These are phyloP conservation scores for Serpula lacrymans DNA, from an alignment of 768 basidiomycete genomes.

Conservation along the genomic window DNA sequence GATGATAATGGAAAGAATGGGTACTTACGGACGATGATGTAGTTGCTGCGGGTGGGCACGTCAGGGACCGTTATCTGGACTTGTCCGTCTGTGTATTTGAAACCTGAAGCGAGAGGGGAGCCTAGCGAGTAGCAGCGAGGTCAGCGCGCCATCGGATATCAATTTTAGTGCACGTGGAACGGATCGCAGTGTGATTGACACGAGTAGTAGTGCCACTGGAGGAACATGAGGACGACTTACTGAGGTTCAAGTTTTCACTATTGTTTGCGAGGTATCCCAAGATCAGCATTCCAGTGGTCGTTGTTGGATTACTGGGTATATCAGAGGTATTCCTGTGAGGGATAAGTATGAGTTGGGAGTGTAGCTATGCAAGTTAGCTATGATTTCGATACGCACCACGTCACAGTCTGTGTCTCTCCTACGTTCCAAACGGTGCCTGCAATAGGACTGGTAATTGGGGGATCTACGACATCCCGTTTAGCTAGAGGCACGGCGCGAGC, in stretches of 20 bases:
- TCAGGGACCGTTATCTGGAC: constrained; percentile 32
- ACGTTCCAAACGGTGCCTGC: constrained; percentile 41
- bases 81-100: constrained; percentile 28
- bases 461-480: constrained; percentile 43
- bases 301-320: constrained; percentile 26
- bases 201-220: neutral
- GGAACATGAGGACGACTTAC: constrained; percentile 12
- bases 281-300: constrained; percentile 29
- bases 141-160: neutral
- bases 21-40: constrained; percentile 36
- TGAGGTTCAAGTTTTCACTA: constrained; percentile 29
- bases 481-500: constrained; percentile 30
- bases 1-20: neutral
- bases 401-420: constrained; percentile 43
- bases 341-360: constrained; percentile 38
- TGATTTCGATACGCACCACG: constrained; percentile 37
- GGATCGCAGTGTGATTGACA: neutral
- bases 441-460: constrained; percentile 44
- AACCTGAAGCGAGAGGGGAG: constrained; percentile 32
- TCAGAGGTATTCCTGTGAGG: constrained; percentile 12
- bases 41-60: constrained; percentile 27
- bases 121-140: constrained; percentile 20
- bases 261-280: constrained; percentile 20
- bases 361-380: constrained; percentile 10
- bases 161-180: neutral